A percentile compares a stretch with the other conserved stretches of the same genome.
These are phyloP conservation scores for Ogataea henricii DNA, from an alignment of 805 yeast genomes.

Conservation along the genomic window DNA sequence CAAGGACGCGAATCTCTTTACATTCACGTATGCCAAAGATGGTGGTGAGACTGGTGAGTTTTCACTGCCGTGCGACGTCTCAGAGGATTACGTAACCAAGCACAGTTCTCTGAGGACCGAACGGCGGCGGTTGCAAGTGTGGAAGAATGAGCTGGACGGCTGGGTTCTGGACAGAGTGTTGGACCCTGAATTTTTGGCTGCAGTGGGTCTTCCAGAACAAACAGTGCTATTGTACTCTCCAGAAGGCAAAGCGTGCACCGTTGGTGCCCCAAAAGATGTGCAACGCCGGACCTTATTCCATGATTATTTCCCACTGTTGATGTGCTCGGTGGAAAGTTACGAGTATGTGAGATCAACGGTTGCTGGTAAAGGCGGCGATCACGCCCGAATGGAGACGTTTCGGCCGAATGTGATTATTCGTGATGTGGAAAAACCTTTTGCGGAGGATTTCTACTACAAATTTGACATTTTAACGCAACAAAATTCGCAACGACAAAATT, in stretches of 20 bases:
- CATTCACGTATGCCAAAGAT: slow-evolving; percentile 20
- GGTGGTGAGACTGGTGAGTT: slow-evolving; percentile 7
- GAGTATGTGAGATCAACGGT: slow-evolving; percentile 13
- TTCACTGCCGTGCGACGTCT: slow-evolving; percentile 24
- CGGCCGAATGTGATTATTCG: slow-evolving; percentile 32
- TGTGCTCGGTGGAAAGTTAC: slow-evolving; percentile 28
- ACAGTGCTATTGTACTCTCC: slow-evolving; percentile 27
- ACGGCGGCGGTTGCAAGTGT: slow-evolving; percentile 16
- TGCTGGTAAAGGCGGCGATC: slow-evolving; percentile 16
- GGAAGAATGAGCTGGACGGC: slow-evolving; percentile 25
- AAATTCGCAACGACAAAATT: slow-evolving; percentile 13
- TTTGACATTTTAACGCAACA: slow-evolving; percentile 22
- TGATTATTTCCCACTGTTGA: slow-evolving; percentile 34
- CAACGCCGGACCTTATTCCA: slow-evolving; percentile 31
- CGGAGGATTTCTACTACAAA: slow-evolving; percentile 30
- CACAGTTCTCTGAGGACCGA: slow-evolving; percentile 17
- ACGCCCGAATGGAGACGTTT: slow-evolving; percentile 25
- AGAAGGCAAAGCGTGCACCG: slow-evolving; percentile 30
- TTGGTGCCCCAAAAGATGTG: slow-evolving; percentile 26
- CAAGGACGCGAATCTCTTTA: slow-evolving; percentile 17
- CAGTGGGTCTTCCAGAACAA: slow-evolving; percentile 22
- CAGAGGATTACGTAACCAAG: slow-evolving; percentile 19
- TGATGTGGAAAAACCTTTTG: slow-evolving; percentile 26
- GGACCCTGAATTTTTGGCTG: slow-evolving; percentile 20
- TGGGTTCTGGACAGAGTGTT: slow-evolving; percentile 25